phyloP scores from a whole-genome alignment of 1,139 yeast genomes.

The Suhomyces yuchorum region DNA sequence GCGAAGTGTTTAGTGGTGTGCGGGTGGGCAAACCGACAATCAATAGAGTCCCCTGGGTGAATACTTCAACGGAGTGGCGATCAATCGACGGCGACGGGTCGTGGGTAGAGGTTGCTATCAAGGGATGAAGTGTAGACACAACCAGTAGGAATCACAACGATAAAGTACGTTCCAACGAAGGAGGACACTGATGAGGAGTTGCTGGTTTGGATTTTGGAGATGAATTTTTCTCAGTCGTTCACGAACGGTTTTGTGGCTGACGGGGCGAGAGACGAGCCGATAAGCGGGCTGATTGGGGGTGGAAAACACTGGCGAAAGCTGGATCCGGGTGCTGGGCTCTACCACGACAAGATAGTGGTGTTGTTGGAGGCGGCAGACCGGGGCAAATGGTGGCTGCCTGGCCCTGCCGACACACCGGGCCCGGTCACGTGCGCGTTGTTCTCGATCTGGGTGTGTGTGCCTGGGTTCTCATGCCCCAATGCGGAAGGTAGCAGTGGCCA shows the following conservation, averaged over 20 bases:
- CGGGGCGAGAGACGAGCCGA: conserved; percentile 4
- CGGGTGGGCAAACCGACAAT: conserved; percentile 1
- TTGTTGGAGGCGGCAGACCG: too few species aligned
- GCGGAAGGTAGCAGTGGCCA: not conserved
- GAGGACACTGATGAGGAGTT: conserved; percentile 4
- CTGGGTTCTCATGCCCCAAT: not conserved
- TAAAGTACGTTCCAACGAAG: not conserved
- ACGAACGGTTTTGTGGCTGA: conserved; percentile 13
- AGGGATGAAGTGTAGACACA: not conserved
- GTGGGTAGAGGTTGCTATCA: not conserved
- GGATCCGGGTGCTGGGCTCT: not conserved
- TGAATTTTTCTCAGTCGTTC: conserved; percentile 11
- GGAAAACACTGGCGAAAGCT: not conserved
- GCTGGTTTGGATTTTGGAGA: conserved; percentile 11
- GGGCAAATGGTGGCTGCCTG: too few species aligned
- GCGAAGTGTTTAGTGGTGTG: not conserved
- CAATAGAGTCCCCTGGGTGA: not conserved
- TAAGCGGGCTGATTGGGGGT: conserved; percentile 1
- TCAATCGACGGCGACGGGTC: not conserved
- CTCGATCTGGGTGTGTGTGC: not conserved
- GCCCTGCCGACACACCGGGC: too few species aligned
- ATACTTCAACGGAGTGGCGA: not conserved
- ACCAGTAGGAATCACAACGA: conserved; percentile 1
- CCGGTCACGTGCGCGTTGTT: too few species aligned
- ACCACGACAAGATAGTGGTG: not conserved